Evolutionary conservation across 1,139 yeast genomes (phyloP).

Genomic region (Magnusiomyces magnusii): DNA sequence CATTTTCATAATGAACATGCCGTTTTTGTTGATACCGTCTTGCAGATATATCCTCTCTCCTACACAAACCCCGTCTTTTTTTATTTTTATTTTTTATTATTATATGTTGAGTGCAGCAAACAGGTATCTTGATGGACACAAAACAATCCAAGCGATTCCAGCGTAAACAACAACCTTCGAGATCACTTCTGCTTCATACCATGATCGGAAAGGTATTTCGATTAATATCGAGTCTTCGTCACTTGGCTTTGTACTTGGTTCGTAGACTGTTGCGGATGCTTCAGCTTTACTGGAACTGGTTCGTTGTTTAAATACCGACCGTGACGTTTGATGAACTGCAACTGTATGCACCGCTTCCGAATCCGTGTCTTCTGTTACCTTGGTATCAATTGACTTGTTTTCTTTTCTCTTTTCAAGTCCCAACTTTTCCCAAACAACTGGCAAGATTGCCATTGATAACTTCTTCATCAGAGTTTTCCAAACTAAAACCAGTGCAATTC

Average conservation of each 20-base stretch:
- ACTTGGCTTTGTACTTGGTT: background rate
- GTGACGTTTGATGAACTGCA: conserved; percentile 22
- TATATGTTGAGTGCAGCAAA: conserved; percentile 19
- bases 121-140: conserved; percentile 21
- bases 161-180: conserved; percentile 69
- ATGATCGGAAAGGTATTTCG: conserved; percentile 27
- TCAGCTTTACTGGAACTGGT: conserved; percentile 2
- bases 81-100: background rate
- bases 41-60: no score
- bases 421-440: conserved; percentile 34
- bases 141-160: conserved; percentile 46
- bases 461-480: conserved; percentile 44
- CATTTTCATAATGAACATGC: no score
- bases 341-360: conserved; percentile 13
- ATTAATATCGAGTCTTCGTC: background rate
- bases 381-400: conserved; percentile 18
- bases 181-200: conserved; percentile 67
- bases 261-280: no score
- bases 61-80: no score
- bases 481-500: conserved; percentile 49
- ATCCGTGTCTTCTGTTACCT: conserved; percentile 1
- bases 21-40: no score
- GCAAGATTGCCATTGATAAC: conserved; percentile 38
- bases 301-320: conserved; percentile 34
- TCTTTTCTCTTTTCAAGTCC: conserved; percentile 19